Percentiles rank a stretch among this genome's conserved stretches.
These are phyloP conservation scores for Zygosaccharomyces gambellarensis DNA, from an alignment of 805 yeast genomes.

Conservation along the genomic window DNA sequence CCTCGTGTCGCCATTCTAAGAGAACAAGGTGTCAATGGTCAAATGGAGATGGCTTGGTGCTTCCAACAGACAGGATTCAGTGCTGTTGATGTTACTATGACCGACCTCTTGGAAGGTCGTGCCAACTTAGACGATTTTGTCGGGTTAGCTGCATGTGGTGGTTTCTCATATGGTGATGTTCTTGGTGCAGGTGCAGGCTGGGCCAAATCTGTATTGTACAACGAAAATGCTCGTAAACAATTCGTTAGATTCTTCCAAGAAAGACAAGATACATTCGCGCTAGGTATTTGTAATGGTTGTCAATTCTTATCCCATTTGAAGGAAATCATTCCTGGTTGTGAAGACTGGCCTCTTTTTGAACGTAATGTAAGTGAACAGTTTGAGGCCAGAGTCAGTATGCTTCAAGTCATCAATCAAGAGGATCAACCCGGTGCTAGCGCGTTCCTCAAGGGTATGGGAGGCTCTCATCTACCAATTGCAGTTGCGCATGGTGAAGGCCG, in stretches of 20 bases:
- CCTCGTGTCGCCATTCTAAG: slow-evolving; percentile 95
- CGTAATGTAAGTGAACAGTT: slow-evolving; percentile 89
- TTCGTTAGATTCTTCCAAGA: slow-evolving; percentile 77
- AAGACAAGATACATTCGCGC: slow-evolving; percentile 88
- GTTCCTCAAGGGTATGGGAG: slow-evolving; percentile 84
- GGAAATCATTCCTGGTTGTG: slow-evolving; percentile 76
- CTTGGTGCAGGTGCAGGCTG: slow-evolving; percentile 98
- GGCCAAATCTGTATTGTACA: slow-evolving; percentile 93
- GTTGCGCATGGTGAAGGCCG: slow-evolving; percentile 99
- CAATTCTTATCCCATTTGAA: slow-evolving; percentile 88
- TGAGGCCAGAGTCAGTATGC: slow-evolving; percentile 90
- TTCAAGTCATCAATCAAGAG: slow-evolving; percentile 62
- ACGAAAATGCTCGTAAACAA: slow-evolving; percentile 68
- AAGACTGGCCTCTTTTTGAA: slow-evolving; percentile 93
- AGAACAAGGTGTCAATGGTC: slow-evolving; percentile 98
- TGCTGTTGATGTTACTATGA: slow-evolving; percentile 94
- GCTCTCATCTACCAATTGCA: slow-evolving; percentile 91
- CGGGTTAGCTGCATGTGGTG: slow-evolving; percentile 98
- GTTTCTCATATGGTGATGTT: slow-evolving; percentile 98
- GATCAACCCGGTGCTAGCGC: slow-evolving; percentile 47
- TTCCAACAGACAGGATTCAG: slow-evolving; percentile 93
- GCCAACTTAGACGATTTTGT: slow-evolving; percentile 73
- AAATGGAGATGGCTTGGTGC: slow-evolving; percentile 97
- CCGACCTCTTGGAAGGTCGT: slow-evolving; percentile 74
- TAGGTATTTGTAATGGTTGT: slow-evolving; percentile 98